A percentile compares a stretch with the other conserved stretches of the same genome.
Evolutionary conservation across 75 land plant genomes (phyloP).

Genomic region (Ceratopteris richardii): DNA sequence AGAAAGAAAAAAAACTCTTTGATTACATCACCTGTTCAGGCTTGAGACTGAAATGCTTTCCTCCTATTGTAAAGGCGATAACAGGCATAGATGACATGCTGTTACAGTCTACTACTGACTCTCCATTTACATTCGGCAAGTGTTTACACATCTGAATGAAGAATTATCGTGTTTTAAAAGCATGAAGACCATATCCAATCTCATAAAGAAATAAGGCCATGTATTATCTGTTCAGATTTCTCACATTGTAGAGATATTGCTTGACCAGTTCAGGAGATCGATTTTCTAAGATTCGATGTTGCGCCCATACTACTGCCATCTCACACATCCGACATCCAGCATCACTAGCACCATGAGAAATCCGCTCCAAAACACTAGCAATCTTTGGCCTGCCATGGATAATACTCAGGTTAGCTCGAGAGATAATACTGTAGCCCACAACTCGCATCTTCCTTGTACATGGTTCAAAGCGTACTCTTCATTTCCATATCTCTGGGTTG

Average conservation of each 20-base stretch:
- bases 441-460: no score
- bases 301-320: constrained; percentile 85
- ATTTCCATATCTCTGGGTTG: constrained; percentile 34
- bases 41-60: constrained; percentile 44
- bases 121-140: constrained; percentile 87
- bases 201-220: neutral
- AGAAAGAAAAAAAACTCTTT: no score
- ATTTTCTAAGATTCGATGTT: constrained; percentile 65
- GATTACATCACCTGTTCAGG: constrained; percentile 93
- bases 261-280: constrained; percentile 51
- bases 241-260: constrained; percentile 61
- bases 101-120: constrained; percentile 70
- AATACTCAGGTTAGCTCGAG: no score
- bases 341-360: no score
- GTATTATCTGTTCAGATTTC: neutral
- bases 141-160: constrained; percentile 68
- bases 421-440: no score
- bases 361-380: constrained; percentile 40
- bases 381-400: constrained; percentile 42
- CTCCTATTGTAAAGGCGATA: constrained; percentile 74
- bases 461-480: constrained; percentile 15
- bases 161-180: neutral
- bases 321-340: constrained; percentile 76
- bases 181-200: no score
- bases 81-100: constrained; percentile 55